These are phyloP conservation scores for Dictyophora rubrovolvata DNA, from an alignment of 768 basidiomycete genomes.

Conservation along the genomic window DNA sequence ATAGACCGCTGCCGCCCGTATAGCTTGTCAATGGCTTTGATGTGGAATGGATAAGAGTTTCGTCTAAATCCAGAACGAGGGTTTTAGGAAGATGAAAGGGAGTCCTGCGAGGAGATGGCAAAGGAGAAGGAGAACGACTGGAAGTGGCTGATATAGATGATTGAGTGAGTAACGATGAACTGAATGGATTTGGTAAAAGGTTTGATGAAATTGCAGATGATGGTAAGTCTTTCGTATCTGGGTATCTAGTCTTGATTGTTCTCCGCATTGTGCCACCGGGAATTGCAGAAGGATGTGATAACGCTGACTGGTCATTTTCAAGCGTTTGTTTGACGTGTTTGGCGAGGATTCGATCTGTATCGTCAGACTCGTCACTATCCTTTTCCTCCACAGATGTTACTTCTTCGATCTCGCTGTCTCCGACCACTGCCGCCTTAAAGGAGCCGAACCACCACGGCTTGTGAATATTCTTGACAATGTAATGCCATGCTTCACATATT, in stretches of 20 bases:
- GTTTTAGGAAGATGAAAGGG: slow-evolving; percentile 85
- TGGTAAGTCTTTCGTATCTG: slow-evolving; percentile 2
- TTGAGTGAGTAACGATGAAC: slow-evolving; percentile 16
- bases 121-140: slow-evolving; percentile 27
- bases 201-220: slow-evolving; percentile 4
- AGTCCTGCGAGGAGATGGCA: slow-evolving; percentile 42
- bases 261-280: slow-evolving; percentile 9
- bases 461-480: slow-evolving; percentile 1
- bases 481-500: slow-evolving; percentile 43
- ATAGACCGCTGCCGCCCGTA: slow-evolving; percentile 44
- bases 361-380: slow-evolving; percentile 24
- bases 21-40: slow-evolving; percentile 55
- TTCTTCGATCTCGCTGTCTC: slow-evolving; percentile 14
- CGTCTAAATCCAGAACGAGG: slow-evolving; percentile 93
- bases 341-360: slow-evolving; percentile 8
- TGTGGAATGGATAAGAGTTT: slow-evolving; percentile 97
- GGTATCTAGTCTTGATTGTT: slow-evolving; percentile 13
- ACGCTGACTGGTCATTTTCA: background rate
- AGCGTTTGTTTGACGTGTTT: background rate
- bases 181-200: slow-evolving; percentile 20
- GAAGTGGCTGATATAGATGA: slow-evolving; percentile 12
- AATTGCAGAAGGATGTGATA: background rate
- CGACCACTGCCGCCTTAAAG: slow-evolving; percentile 21
- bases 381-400: slow-evolving; percentile 23
- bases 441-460: slow-evolving; percentile 11